A percentile compares a stretch with the other conserved stretches of the same genome.
phyloP scores from a whole-genome alignment of 192 early-diverging fungal species.

The Coemansia asiatica region DNA sequence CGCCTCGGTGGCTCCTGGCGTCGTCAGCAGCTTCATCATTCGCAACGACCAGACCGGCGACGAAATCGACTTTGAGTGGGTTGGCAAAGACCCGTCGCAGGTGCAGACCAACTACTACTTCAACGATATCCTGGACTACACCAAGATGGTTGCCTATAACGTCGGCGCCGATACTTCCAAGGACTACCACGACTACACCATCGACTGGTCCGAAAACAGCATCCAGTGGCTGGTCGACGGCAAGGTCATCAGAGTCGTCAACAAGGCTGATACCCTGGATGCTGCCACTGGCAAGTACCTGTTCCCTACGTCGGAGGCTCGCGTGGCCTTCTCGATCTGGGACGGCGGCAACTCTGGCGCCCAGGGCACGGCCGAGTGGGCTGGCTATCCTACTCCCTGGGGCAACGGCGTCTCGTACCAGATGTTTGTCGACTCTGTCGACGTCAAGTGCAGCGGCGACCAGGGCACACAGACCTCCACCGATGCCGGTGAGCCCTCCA shows the following conservation, averaged over 20 bases:
- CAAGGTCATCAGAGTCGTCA: slow-evolving; percentile 54
- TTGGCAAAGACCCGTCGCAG: slow-evolving; percentile 56
- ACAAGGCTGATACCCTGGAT: slow-evolving; percentile 51
- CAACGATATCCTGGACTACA: slow-evolving; percentile 57
- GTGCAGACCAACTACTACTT: slow-evolving; percentile 71
- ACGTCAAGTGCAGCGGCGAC: slow-evolving; percentile 48
- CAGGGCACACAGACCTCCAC: slow-evolving; percentile 17
- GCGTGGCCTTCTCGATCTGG: slow-evolving; percentile 66
- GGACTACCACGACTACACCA: slow-evolving; percentile 61
- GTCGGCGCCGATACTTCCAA: slow-evolving; percentile 49
- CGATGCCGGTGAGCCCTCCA: slow-evolving; percentile 2
- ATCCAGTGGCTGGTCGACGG: slow-evolving; percentile 64
- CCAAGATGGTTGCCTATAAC: slow-evolving; percentile 41
- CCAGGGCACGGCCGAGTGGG: slow-evolving; percentile 60
- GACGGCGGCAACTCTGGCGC: slow-evolving; percentile 61
- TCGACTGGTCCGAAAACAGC: slow-evolving; percentile 59
- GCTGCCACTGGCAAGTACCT: slow-evolving; percentile 31
- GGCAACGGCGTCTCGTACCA: slow-evolving; percentile 41
- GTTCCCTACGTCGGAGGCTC: slow-evolving; percentile 57
- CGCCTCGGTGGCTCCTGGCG: slow-evolving; percentile 54
- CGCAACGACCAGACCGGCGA: slow-evolving; percentile 57
- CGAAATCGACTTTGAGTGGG: slow-evolving; percentile 71
- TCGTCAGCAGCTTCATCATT: slow-evolving; percentile 62
- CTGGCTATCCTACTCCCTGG: slow-evolving; percentile 63
- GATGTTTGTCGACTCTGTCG: slow-evolving; percentile 59